Percentiles rank a stretch among this genome's conserved stretches.
Evolutionary conservation across 2,329 filamentous ascomycete species (phyloP).

Genomic region (Talaromyces sp.): DNA sequence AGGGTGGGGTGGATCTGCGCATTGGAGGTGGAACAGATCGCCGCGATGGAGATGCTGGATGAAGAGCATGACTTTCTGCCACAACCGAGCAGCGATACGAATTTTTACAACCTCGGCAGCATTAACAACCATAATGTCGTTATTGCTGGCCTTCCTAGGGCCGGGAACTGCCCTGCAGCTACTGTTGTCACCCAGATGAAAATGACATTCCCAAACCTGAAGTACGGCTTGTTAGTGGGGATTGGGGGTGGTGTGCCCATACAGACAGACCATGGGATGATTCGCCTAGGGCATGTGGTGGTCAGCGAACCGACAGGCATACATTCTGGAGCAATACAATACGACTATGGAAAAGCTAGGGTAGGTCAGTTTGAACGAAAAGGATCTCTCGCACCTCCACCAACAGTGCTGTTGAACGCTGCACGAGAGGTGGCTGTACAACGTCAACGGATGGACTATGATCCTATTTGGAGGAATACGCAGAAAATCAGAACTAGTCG

Average conservation of each 20-base stretch:
- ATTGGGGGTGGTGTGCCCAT: not conserved
- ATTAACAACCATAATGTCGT: not conserved
- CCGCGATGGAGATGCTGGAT: not conserved
- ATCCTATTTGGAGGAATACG: too few species aligned
- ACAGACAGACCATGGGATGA: too few species aligned
- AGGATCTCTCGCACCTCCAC: too few species aligned
- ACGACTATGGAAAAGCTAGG: too few species aligned
- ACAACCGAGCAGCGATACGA: not conserved
- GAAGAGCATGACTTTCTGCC: not conserved
- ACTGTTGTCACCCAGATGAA: not conserved
- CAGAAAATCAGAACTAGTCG: too few species aligned
- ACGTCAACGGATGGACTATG: too few species aligned
- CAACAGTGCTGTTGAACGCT: too few species aligned
- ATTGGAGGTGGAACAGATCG: not conserved
- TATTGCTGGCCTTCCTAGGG: not conserved
- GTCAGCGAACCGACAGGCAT: too few species aligned
- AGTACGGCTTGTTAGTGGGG: not conserved
- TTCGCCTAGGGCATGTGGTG: too few species aligned
- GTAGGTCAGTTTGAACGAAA: too few species aligned
- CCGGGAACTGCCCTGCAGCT: not conserved
- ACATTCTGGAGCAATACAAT: too few species aligned
- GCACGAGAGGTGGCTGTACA: too few species aligned
- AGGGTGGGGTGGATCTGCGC: not conserved
- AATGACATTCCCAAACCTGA: not conserved
- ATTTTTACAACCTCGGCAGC: not conserved